Base-by-base conservation (phyloP, 306 rosid genomes). In the Mucuna pruriens region DNA sequence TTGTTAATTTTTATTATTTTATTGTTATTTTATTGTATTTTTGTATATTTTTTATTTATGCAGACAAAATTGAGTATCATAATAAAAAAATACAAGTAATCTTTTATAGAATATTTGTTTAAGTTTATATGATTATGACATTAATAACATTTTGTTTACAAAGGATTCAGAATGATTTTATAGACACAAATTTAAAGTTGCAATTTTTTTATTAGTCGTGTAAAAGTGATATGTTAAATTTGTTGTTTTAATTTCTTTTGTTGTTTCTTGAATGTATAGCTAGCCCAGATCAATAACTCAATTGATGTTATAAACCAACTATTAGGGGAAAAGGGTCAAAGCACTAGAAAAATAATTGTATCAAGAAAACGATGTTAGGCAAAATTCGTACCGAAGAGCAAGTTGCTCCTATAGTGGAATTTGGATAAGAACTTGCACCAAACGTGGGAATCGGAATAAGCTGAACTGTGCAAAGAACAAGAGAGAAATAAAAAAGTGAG, bases 391-490 rank as follows among this genome's bases (percentile, higher is more conserved):
- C 6, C 2, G 36, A 44, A 10, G 52, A 74, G 40, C 68, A 65
- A 82, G n/a, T 63, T 39, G 40, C 6, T 55, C 83, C 80, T n/a
- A 58, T 76, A n/a, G n/a, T 23, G 61, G 45, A 64, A 29, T 26
- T 16, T 19, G 63, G 85, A 84, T 66, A 79, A 76, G 63, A 80
- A 73, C 52, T 23, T 62, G 9, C 77, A 63, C 17, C 80, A 38
- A 52, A 60, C 69, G 19, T 9, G 5, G 52, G 33, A 67, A 67
- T 67, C 7, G 12, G 20, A 19, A 31, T 62, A 72, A 49, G 2
- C 34, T 57, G 34, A 22, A 57, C 85, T 74, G 86, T 67, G 46
- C 11, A 19, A 19, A 10, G 46, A 54, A 15, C 72, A 17, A 45
- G 9, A 62, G 51, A 16, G 16, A 23, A 51, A 17, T 44, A 25